Base-by-base conservation (phyloP, 2,329 filamentous ascomycete species). In the Ophiostoma pallidulum region DNA sequence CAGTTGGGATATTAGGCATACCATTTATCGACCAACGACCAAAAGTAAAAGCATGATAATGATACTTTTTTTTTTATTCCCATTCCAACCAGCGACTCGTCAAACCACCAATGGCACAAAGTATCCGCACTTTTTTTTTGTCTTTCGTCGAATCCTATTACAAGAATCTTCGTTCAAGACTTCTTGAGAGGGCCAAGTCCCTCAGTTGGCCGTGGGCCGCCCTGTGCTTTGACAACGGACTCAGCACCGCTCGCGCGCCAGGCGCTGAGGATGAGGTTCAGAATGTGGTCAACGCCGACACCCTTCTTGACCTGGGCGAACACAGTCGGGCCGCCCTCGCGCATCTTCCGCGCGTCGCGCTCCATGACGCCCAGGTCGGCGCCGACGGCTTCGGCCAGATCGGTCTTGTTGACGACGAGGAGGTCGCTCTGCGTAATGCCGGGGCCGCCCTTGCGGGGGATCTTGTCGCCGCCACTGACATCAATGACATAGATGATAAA, bases 401-500 rank as follows among this genome's bases (percentile, higher is more conserved):
- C 92, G 38, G 90, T 95, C 80, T 98, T 98, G 68, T 98, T 98
- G 44, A 98, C 87, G 18, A 98, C 77, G 54, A 98, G 67, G 64
- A 98, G 64, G 54, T 98, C 92, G 58, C 86, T 92, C 69, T 96
- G 91, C 5, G 92, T 98, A 63, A 98, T 98, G 2, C 92, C 92
- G 0, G 92, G 92, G 0, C 92, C 92, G 24, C 92, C 92, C 70
- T 98, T 98, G 24, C 92, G 71, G 0, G 92, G 92, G 43, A 98
- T 84, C 76, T 98, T 98, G 66, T 98, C 92, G 12, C 92, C 92
- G 19, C 92, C 92, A 48, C 82, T 86, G 16, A 98, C 92, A 66
- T 98, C 92, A 58, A 98, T 97, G 26, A 98, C 92, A 64, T 98
- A 98, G 67, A 98, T 84, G 66, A 98, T 98, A 64, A 86, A 98